Conservation (phyloP, 257 asterid species). For the Solanum chiquidenum region DNA sequence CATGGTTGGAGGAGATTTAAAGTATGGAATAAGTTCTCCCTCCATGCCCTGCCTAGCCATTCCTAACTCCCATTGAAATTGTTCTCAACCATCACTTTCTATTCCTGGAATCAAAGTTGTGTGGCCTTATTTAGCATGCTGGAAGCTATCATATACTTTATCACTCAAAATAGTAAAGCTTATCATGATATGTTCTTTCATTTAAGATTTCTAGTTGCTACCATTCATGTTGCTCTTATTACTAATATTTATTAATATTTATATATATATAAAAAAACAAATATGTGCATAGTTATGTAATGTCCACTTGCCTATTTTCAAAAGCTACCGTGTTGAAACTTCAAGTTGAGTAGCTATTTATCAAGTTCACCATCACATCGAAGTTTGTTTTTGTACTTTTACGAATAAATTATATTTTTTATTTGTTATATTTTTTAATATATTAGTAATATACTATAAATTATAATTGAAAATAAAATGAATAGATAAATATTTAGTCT, state of each 20-base stretch:
- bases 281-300: background rate
- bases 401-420: too few relatives aligned
- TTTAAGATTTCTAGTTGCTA: background rate
- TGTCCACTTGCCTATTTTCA: background rate
- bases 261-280: background rate
- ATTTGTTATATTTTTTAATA: too few relatives aligned
- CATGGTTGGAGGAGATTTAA: background rate
- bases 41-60: background rate
- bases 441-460: too few relatives aligned
- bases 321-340: background rate
- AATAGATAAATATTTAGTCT: too few relatives aligned
- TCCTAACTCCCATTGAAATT: background rate
- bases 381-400: background rate
- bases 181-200: background rate
- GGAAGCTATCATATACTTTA: background rate
- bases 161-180: background rate
- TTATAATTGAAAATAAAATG: background rate
- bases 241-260: background rate
- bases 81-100: background rate
- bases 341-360: background rate
- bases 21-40: background rate
- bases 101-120: background rate
- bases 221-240: background rate
- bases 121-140: background rate
- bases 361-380: background rate